phyloP scores from a whole-genome alignment of 2,329 filamentous ascomycete genomes.

The Penicillium paneum region DNA sequence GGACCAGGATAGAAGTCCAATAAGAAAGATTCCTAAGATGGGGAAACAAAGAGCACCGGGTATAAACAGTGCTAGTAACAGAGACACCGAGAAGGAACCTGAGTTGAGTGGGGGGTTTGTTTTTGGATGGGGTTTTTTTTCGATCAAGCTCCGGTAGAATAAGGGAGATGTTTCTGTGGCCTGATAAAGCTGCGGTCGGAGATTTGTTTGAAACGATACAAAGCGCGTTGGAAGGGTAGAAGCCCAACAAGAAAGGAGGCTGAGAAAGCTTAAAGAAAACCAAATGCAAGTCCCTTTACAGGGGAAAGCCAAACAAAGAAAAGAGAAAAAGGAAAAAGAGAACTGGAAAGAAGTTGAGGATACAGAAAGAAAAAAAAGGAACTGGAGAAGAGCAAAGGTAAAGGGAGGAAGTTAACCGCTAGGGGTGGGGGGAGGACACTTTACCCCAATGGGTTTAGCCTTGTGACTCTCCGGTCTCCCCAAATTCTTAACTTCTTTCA shows the following conservation, averaged over 20 bases:
- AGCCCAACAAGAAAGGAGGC: slow-evolving; percentile 10
- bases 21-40: slow-evolving; percentile 4
- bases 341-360: slow-evolving; percentile 5
- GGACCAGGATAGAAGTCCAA: slow-evolving; percentile 2
- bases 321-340: slow-evolving; percentile 23
- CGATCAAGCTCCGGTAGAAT: neutral
- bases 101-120: neutral
- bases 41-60: slow-evolving; percentile 10
- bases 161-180: neutral
- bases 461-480: slow-evolving; percentile 1
- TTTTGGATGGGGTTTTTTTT: neutral
- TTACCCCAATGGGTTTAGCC: slow-evolving; percentile 22
- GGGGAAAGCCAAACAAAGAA: slow-evolving; percentile 26
- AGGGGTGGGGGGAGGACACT: slow-evolving; percentile 20
- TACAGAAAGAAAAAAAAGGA: slow-evolving; percentile 15
- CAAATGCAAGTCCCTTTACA: slow-evolving; percentile 13
- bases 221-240: slow-evolving; percentile 4
- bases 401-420: slow-evolving; percentile 25
- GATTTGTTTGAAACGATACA: slow-evolving; percentile 3
- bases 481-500: neutral
- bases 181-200: slow-evolving; percentile 9
- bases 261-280: slow-evolving; percentile 9
- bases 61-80: slow-evolving; percentile 9
- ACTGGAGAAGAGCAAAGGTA: slow-evolving; percentile 17
- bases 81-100: slow-evolving; percentile 1